Percentiles rank a stretch among this genome's conserved stretches.
phyloP scores from a whole-genome alignment of 1,284 basidiomycete species.

The Volvariella surrecta region DNA sequence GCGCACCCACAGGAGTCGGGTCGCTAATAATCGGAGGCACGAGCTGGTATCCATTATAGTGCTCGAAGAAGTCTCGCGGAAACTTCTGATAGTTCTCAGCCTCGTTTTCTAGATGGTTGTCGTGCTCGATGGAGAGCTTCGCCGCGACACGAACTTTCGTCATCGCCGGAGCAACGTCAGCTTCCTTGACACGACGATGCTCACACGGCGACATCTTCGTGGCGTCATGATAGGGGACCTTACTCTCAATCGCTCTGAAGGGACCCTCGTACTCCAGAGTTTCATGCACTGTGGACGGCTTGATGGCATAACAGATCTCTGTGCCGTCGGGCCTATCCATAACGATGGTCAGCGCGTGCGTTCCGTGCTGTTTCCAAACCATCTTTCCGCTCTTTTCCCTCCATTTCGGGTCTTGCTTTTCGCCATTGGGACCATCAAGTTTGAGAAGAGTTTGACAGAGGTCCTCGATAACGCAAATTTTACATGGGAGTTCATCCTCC shows the following conservation, averaged over 20 bases:
- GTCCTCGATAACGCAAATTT: constrained; percentile 20
- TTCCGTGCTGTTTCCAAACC: constrained; percentile 2
- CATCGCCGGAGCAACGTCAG: constrained; percentile 18
- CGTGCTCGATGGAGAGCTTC: constrained; percentile 21
- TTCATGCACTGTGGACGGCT: neutral
- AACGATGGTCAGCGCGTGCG: neutral
- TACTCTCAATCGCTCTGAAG: constrained; percentile 17
- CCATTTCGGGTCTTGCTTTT: constrained; percentile 15
- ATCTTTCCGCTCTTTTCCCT: constrained; percentile 11
- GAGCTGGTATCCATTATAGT: constrained; percentile 39
- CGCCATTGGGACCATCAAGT: constrained; percentile 16
- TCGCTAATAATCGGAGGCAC: constrained; percentile 26
- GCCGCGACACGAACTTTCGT: constrained; percentile 22
- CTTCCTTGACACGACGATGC: constrained; percentile 11
- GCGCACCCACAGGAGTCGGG: constrained; percentile 34
- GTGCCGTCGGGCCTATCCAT: constrained; percentile 4
- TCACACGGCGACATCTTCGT: constrained; percentile 13
- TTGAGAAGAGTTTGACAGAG: constrained; percentile 14
- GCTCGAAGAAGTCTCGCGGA: constrained; percentile 34
- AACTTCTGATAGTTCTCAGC: constrained; percentile 34
- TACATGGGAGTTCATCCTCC: constrained; percentile 18
- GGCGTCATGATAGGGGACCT: constrained; percentile 17
- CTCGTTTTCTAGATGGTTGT: constrained; percentile 26
- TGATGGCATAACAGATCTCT: constrained; percentile 3
- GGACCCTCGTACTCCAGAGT: constrained; percentile 16